Percentiles rank a stretch among this genome's conserved stretches.
phyloP scores from a whole-genome alignment of 345 rosid genomes.

The Citrus hindsii region DNA sequence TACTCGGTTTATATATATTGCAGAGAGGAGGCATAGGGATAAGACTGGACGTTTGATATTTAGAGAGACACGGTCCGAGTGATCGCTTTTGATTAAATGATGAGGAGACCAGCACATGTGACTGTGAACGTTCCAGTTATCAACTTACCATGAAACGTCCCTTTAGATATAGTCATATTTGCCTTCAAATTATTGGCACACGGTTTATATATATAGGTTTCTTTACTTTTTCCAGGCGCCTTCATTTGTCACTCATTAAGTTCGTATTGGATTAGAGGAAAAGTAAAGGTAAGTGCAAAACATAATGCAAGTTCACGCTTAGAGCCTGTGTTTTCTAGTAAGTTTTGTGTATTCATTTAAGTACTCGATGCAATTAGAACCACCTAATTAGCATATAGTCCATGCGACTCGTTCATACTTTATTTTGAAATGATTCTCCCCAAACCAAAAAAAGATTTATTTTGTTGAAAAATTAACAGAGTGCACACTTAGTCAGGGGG shows the following conservation, averaged over 20 bases:
- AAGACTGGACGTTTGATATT: neutral
- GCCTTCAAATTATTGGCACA: constrained; percentile 7
- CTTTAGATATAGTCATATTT: constrained; percentile 14
- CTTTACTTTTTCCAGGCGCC: neutral
- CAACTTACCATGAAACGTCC: constrained; percentile 24
- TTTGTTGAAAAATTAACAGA: too few species aligned
- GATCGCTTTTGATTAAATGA: neutral
- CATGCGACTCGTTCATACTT: too few species aligned
- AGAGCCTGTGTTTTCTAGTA: too few species aligned
- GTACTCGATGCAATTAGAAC: too few species aligned
- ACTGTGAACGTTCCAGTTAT: neutral
- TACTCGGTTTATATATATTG: neutral
- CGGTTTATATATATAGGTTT: too few species aligned
- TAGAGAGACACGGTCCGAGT: neutral
- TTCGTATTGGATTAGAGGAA: neutral
- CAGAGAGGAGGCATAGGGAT: neutral
- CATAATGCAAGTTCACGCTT: too few species aligned
- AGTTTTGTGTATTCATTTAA: too few species aligned
- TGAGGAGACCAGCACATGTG: constrained; percentile 33
- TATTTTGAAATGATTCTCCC: too few species aligned
- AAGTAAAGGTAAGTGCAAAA: neutral
- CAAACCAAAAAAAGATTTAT: too few species aligned
- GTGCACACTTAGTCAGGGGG: too few species aligned
- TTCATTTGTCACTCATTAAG: neutral
- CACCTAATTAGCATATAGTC: too few species aligned